Base-by-base conservation (phyloP, 1,284 basidiomycete species). In the Naganishia sp. region DNA sequence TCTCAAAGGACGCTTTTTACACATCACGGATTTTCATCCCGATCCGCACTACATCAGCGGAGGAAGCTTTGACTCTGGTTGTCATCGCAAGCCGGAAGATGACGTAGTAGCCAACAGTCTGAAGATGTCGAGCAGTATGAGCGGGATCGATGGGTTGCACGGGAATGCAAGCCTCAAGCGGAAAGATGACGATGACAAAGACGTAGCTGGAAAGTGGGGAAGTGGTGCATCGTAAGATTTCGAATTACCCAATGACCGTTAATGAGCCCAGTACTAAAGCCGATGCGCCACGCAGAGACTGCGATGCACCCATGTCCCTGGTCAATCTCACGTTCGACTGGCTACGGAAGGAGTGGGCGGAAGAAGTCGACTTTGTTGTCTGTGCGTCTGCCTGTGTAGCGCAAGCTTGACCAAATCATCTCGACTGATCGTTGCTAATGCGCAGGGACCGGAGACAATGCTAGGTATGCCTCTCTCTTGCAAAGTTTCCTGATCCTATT, bases 361-460 rank as follows among this genome's bases (percentile, higher is more conserved):
- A 85, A 68, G 87, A 91, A 72, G 85, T 97, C 52, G 94, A 97
- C 77, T 97, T 96, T 77, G 89, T 94, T 28, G 83, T 94, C 50
- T 93, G 90, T 87, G 60, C 68, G 78, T 80, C 82, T 81, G 28
- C 5, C 39, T 47, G 11, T 18, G n/a, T 6, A 47, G 25, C 10
- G 10, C 11, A 43, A 15, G 23, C 23, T n/a, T 21, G 21, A 39
- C 32, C 17, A 6, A 15, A 52, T 21, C n/a, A 39, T 9, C 35
- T 13, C n/a, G 32, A 47, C 45, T 68, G 65, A 68, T 49, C 49
- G n/a, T 55, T 39, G 43, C 41, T 41, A 46, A 63, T 58, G 61
- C 72, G 45, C 54, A 88, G 90, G 90, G 91, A 95, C 92, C 6
- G 93, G 93, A 46, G 93, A 96, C 79, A 93, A 87, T 79, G 93